Evolutionary conservation across 1,284 basidiomycete species (phyloP).

Genomic region (Amylostereum chailletii): DNA sequence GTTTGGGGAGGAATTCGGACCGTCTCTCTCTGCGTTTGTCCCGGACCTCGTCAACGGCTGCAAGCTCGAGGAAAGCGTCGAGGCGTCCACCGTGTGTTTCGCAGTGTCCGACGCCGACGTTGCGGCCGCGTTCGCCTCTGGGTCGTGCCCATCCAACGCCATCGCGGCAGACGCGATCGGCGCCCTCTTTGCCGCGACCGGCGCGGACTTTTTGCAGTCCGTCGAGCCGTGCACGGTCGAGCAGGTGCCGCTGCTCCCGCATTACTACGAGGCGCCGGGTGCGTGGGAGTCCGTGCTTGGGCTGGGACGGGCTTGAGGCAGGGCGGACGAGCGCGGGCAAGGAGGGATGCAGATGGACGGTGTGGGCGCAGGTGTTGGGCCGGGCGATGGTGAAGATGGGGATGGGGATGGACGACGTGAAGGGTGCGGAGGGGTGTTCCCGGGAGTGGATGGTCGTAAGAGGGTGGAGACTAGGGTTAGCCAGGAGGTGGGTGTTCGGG

Average conservation of each 20-base stretch:
- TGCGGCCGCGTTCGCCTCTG: slow-evolving; percentile 61
- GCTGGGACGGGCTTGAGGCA: too few species aligned
- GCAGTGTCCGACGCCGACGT: slow-evolving; percentile 43
- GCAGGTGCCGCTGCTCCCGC: slow-evolving; percentile 75
- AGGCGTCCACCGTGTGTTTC: slow-evolving; percentile 37
- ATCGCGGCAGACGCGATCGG: slow-evolving; percentile 97
- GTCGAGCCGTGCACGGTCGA: slow-evolving; percentile 76
- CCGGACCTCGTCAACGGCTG: slow-evolving; percentile 82
- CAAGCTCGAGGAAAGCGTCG: slow-evolving; percentile 78
- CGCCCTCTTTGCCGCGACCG: slow-evolving; percentile 81
- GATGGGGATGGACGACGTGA: too few species aligned
- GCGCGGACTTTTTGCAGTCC: slow-evolving; percentile 84
- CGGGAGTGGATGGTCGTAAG: too few species aligned
- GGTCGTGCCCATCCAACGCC: slow-evolving; percentile 60
- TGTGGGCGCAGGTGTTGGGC: too few species aligned
- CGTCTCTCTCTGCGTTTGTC: slow-evolving; percentile 82
- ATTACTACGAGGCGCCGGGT: slow-evolving; percentile 80
- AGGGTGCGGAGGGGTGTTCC: too few species aligned
- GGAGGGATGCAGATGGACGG: too few species aligned
- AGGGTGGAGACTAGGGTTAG: too few species aligned
- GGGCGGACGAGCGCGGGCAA: too few species aligned
- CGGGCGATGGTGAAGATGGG: too few species aligned
- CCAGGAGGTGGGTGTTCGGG: too few species aligned
- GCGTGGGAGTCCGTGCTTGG: too few species aligned
- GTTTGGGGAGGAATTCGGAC: slow-evolving; percentile 90